A percentile compares a stretch with the other conserved stretches of the same genome.
phyloP scores from a whole-genome alignment of 495 filamentous ascomycete genomes.

The Barbatosphaeria neglecta region DNA sequence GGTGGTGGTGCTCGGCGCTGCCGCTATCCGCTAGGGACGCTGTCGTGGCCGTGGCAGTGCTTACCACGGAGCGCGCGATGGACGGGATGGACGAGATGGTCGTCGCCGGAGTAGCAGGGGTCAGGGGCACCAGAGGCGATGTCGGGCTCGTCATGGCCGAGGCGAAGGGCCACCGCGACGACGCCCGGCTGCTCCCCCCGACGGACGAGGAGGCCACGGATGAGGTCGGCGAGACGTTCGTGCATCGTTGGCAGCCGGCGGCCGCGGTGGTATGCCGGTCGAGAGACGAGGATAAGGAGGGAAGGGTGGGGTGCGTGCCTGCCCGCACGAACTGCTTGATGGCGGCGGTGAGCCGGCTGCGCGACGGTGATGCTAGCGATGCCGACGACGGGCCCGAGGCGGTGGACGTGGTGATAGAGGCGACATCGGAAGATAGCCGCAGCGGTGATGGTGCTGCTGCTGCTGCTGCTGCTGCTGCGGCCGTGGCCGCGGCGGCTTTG shows the following conservation, averaged over 20 bases:
- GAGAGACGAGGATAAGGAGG: background rate
- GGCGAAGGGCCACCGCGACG: conserved; percentile 4
- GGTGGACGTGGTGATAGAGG: no score
- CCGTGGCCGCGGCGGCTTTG: conserved; percentile 3
- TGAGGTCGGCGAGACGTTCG: conserved; percentile 15
- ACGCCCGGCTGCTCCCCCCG: no score
- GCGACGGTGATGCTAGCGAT: conserved; percentile 14
- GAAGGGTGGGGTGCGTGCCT: conserved; percentile 9
- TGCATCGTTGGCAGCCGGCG: conserved; percentile 12
- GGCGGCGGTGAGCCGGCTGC: conserved; percentile 16
- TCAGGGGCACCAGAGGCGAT: conserved; percentile 20
- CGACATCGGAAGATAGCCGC: no score
- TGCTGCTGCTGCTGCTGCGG: conserved; percentile 10
- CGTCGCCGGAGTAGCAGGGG: conserved; percentile 27
- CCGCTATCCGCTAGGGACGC: background rate
- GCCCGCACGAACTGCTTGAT: conserved; percentile 29
- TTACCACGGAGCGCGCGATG: no score
- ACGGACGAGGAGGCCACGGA: conserved; percentile 14
- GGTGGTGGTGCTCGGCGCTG: conserved; percentile 5
- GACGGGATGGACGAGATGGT: conserved; percentile 8
- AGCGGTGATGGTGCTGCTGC: no score
- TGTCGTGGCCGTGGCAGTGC: no score
- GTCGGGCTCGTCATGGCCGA: conserved; percentile 8
- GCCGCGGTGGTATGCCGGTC: no score
- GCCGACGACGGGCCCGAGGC: no score